Evolutionary conservation across 1,139 yeast species (phyloP).

Genomic region (Geotrichum siamense): DNA sequence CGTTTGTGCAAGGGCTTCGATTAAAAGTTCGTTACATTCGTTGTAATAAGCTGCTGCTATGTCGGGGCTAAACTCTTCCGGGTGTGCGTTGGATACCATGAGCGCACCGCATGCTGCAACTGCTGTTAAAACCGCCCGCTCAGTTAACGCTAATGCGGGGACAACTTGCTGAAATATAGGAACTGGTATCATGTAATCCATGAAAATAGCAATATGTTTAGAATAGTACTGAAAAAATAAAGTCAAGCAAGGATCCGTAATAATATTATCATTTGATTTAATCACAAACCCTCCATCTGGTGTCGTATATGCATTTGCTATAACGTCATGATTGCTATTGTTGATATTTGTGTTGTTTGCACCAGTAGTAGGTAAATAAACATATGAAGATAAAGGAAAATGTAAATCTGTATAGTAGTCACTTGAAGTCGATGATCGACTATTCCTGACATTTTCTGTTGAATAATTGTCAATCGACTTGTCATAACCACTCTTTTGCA

Average conservation of each 20-base stretch:
- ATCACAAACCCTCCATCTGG: slow-evolving; percentile 4
- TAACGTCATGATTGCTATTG: background rate
- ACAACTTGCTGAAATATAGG: slow-evolving; percentile 16
- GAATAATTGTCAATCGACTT: background rate
- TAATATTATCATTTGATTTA: background rate
- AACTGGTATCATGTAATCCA: slow-evolving; percentile 16
- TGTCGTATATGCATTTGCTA: slow-evolving; percentile 11
- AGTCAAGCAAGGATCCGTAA: slow-evolving; percentile 11
- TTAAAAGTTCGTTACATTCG: slow-evolving; percentile 10
- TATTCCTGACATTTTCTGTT: too few species aligned
- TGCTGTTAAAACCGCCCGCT: slow-evolving; percentile 16
- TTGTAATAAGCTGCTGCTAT: slow-evolving; percentile 10
- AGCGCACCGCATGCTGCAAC: slow-evolving; percentile 17
- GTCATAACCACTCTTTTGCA: background rate
- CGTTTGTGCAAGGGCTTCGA: slow-evolving; percentile 1
- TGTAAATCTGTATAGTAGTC: too few species aligned
- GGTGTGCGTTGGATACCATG: slow-evolving; percentile 9
- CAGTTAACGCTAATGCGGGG: slow-evolving; percentile 15
- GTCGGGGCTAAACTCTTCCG: slow-evolving; percentile 7
- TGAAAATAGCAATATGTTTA: slow-evolving; percentile 12
- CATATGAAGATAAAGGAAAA: background rate
- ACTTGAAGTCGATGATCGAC: background rate
- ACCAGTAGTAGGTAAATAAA: background rate
- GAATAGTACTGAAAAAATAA: slow-evolving; percentile 11
- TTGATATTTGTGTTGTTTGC: background rate